These are phyloP conservation scores for Salix suchowensis DNA, from an alignment of 345 rosid species.

Conservation along the genomic window DNA sequence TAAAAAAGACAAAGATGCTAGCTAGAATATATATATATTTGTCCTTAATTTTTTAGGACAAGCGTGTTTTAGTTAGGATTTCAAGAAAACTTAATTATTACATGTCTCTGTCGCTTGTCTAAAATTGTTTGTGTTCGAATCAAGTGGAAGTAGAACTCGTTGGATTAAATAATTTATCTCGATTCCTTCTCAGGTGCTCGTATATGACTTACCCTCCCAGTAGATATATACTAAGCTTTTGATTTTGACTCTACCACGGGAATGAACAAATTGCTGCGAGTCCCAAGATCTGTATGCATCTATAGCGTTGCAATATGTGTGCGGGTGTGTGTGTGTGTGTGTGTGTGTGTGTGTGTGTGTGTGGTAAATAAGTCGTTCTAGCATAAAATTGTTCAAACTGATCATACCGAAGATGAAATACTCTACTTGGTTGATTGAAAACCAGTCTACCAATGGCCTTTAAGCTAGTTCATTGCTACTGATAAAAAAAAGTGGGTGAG, in stretches of 20 bases:
- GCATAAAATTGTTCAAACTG: background rate
- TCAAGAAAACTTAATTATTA: background rate
- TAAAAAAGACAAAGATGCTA: background rate
- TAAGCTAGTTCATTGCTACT: too few relatives aligned
- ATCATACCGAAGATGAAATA: background rate
- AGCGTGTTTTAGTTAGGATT: background rate
- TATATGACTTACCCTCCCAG: too few relatives aligned
- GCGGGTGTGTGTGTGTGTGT: too few relatives aligned
- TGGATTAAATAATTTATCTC: background rate
- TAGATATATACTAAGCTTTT: too few relatives aligned
- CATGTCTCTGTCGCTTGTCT: background rate
- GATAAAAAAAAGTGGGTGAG: background rate
- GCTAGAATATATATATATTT: background rate
- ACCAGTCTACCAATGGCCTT: too few relatives aligned
- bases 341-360: too few relatives aligned
- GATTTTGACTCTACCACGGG: background rate
- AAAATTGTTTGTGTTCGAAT: background rate
- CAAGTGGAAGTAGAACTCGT: background rate
- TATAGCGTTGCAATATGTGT: too few relatives aligned
- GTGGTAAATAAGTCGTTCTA: background rate
- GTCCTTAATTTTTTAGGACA: background rate
- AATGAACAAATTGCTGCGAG: background rate
- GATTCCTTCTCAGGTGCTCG: background rate
- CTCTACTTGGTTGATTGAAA: too few relatives aligned
- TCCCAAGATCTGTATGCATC: too few relatives aligned